Conservation (phyloP, 1,284 basidiomycete genomes). For the Moesziomyces antarcticus region DNA sequence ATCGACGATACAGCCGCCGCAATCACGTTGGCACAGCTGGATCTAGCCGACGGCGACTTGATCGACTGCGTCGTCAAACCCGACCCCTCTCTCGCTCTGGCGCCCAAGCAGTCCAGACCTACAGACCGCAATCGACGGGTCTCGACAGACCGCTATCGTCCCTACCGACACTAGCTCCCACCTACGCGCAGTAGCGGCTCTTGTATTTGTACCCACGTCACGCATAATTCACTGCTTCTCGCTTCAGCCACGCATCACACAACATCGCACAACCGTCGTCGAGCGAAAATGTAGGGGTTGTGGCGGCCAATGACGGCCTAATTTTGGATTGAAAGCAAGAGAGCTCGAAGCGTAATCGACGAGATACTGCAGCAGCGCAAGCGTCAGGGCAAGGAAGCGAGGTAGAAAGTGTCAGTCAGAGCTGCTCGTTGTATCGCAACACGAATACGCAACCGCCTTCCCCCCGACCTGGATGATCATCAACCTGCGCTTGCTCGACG, state of each 20-base stretch:
- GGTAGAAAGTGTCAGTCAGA: constrained; percentile 13
- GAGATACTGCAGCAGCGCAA: constrained; percentile 15
- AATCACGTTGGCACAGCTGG: constrained; percentile 39
- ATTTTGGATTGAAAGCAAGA: constrained; percentile 28
- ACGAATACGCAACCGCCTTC: too few species aligned
- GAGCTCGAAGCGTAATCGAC: constrained; percentile 21
- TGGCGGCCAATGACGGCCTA: constrained; percentile 14
- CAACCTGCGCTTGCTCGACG: constrained; percentile 40
- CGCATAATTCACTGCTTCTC: background rate
- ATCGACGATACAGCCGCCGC: constrained; percentile 37
- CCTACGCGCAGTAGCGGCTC: background rate
- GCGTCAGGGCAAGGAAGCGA: background rate
- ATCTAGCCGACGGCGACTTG: constrained; percentile 28
- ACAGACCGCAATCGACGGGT: constrained; percentile 15
- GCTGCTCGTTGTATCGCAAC: background rate
- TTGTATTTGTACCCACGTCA: background rate
- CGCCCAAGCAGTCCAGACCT: constrained; percentile 16
- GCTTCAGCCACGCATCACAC: background rate
- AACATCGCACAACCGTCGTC: constrained; percentile 2
- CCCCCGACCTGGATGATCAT: too few species aligned
- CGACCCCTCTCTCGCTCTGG: constrained; percentile 25
- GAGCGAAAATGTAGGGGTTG: background rate
- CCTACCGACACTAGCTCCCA: constrained; percentile 9
- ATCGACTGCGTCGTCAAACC: constrained; percentile 52
- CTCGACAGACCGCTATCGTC: constrained; percentile 14